Evolutionary conservation across 805 yeast species (phyloP).

Genomic region (Ogataea allantospora): DNA sequence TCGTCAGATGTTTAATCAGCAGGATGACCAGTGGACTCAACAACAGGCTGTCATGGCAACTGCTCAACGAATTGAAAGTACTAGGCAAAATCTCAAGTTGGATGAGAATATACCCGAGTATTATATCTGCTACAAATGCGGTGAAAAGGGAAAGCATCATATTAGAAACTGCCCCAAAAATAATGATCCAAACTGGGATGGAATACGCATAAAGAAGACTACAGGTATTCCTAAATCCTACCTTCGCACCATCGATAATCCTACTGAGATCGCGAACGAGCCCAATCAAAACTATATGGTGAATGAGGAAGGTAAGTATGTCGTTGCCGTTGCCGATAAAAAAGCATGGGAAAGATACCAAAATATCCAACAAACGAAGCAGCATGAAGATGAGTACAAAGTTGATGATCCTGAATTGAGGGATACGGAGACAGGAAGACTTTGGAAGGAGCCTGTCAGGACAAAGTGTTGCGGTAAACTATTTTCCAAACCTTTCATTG

Average conservation of each 20-base stretch:
- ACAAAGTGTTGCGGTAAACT: slow-evolving; percentile 68
- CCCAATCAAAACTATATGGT: slow-evolving; percentile 66
- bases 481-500: slow-evolving; percentile 62
- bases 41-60: slow-evolving; percentile 89
- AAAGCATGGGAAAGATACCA: slow-evolving; percentile 89
- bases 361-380: slow-evolving; percentile 51
- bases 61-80: slow-evolving; percentile 63
- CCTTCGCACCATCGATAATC: slow-evolving; percentile 81
- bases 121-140: slow-evolving; percentile 94
- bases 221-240: slow-evolving; percentile 97
- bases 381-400: slow-evolving; percentile 22
- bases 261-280: slow-evolving; percentile 53
- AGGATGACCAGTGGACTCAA: slow-evolving; percentile 91
- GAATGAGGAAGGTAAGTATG: slow-evolving; percentile 93
- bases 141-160: slow-evolving; percentile 90
- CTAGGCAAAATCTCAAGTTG: slow-evolving; percentile 32
- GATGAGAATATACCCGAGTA: slow-evolving; percentile 93
- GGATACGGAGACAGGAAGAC: slow-evolving; percentile 63
- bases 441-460: slow-evolving; percentile 68
- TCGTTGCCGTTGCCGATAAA: slow-evolving; percentile 91
- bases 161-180: slow-evolving; percentile 94
- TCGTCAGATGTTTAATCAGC: slow-evolving; percentile 87
- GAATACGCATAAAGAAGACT: slow-evolving; percentile 83
- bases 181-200: slow-evolving; percentile 90
- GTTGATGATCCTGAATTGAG: slow-evolving; percentile 60